Evolutionary conservation across 73 alveolate genomes (phyloP).

Genomic region (Tetrahymena thermophila): DNA sequence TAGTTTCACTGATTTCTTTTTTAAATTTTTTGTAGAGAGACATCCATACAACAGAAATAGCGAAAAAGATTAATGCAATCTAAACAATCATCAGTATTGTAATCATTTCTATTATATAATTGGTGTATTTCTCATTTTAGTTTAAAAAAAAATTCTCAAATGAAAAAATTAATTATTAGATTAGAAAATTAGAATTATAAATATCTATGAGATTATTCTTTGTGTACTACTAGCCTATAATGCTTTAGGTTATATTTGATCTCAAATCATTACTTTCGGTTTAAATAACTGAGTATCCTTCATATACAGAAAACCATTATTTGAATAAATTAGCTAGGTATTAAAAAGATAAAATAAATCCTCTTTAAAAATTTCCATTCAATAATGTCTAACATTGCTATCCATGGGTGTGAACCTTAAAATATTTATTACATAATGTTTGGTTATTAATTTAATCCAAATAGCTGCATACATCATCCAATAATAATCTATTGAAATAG

Average conservation of each 20-base stretch:
- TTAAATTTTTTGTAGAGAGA: not conserved
- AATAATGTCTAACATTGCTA: not conserved
- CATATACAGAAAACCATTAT: not conserved
- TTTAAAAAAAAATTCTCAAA: not conserved
- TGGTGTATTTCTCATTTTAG: not conserved
- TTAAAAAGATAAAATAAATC: not conserved
- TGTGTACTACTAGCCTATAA: not conserved
- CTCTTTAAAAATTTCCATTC: not conserved
- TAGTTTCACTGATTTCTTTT: not conserved
- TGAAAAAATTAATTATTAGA: not conserved
- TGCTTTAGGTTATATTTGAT: not conserved
- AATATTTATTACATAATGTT: not conserved
- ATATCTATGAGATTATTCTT: not conserved
- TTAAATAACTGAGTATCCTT: not conserved
- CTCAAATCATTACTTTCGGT: not conserved
- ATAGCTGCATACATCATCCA: not conserved
- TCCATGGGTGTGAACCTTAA: not conserved
- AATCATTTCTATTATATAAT: not conserved
- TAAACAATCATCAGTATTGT: not conserved
- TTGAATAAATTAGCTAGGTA: not conserved
- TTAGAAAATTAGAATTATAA: not conserved
- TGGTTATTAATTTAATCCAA: not conserved
- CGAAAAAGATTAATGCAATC: not conserved
- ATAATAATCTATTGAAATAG: not conserved
- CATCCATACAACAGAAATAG: not conserved